Evolutionary conservation across 2,329 filamentous ascomycete species (phyloP).

Genomic region (Alternaria rosae): DNA sequence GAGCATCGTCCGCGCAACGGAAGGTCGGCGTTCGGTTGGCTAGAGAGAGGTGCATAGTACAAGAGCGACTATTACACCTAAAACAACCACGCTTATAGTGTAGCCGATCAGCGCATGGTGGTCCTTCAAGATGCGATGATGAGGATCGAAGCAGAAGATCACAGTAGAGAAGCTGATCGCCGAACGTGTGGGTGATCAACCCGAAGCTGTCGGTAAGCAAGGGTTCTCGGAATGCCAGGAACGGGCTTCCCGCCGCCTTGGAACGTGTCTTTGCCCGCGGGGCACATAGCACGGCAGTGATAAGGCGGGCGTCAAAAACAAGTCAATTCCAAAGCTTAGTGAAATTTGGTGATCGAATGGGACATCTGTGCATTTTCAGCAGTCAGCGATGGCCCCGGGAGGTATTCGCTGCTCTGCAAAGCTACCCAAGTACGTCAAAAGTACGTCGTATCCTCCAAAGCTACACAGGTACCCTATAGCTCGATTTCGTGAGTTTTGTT

Average conservation of each 20-base stretch:
- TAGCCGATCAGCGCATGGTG: background rate
- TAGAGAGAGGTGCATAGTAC: background rate
- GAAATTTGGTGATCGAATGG: background rate
- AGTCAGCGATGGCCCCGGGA: background rate
- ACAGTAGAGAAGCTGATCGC: background rate
- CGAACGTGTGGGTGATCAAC: background rate
- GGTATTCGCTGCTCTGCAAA: background rate
- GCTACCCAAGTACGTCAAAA: background rate
- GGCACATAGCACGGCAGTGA: background rate
- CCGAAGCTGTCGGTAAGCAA: background rate
- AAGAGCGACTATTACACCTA: background rate
- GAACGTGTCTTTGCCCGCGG: background rate
- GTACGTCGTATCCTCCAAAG: background rate
- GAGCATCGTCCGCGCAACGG: background rate
- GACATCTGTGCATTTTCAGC: background rate
- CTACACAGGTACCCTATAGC: too few relatives aligned
- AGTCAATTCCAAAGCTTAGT: background rate
- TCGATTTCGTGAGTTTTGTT: too few relatives aligned
- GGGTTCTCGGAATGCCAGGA: background rate
- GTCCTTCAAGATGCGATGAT: too few relatives aligned
- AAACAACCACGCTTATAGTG: background rate
- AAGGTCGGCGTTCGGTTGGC: background rate
- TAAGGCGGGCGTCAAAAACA: background rate
- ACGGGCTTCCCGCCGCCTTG: background rate
- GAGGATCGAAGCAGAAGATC: background rate